Evolutionary conservation across 176 grass and related monocot species (phyloP), one percentile per base, ranked within the genome.

Genomic region (Zoysia pacifica): DNA sequence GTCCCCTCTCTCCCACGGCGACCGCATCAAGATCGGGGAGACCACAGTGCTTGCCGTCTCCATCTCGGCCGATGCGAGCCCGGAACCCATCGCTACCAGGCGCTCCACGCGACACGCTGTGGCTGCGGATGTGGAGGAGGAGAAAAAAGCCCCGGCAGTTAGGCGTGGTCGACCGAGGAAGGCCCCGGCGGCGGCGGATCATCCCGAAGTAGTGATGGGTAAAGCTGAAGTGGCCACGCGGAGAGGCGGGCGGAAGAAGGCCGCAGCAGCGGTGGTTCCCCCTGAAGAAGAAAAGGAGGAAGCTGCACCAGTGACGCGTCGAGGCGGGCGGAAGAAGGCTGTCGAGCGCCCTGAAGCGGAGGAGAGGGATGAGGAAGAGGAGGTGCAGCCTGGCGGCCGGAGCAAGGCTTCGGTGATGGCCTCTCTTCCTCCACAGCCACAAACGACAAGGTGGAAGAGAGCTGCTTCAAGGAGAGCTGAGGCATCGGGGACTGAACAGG

Each of bases 21-120:
- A 97, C 69, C 46, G 45, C 48, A 88, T 97, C 69, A 90, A 83
- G 74, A 82, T 97, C 48, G 94, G 94, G 7, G 91, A 91, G 84
- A 82, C 35, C 69, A 85, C 80, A 7, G 19, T 62, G 48, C 87
- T 97, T 54, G 50, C 80, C 52, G 79, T 97, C 61, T 84, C 84
- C 56, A 84, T 97, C 36, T 42, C 81, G 35, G 60, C 74, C 9
- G 79, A 51, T 78, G 77, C 44, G 37, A 74, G 48, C 28, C 13
- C 53, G 9, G 65, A 59, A 13, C 77, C 53, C 38, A 59, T 51
- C n/a, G 75, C 13, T 10, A 53, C 80, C 35, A 79, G 80, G 68
- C 51, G 80, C 37, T 83, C 86, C 38, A 48, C 68, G 48, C 85
- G 84, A 46, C 74, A 41, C 13, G 36, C 7, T 1, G 53, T 60